Evolutionary conservation across 176 grass and related monocot genomes (phyloP).

Genomic region (Oryza australiensis): DNA sequence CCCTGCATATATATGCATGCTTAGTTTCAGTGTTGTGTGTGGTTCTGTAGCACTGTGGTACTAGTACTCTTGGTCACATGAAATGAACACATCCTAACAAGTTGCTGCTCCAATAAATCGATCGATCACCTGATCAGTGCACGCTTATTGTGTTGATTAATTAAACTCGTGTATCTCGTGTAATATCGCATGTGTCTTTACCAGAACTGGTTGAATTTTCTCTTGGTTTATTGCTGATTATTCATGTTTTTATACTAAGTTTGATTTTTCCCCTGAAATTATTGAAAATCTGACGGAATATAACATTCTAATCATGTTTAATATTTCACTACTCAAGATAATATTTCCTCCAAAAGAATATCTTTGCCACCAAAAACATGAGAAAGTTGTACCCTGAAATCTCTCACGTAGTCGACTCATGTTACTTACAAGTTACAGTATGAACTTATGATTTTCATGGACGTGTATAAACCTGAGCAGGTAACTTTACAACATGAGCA

Average conservation of each 20-base stretch:
- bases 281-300: neutral
- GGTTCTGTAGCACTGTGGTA: neutral
- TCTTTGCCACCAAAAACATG: neutral
- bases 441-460: neutral
- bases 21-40: neutral
- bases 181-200: neutral
- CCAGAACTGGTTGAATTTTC: neutral
- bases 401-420: neutral
- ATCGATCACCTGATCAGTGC: neutral
- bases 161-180: neutral
- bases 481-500: constrained; percentile 32
- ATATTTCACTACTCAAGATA: neutral
- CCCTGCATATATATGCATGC: neutral
- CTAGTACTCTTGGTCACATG: constrained; percentile 7
- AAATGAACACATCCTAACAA: constrained; percentile 6
- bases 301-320: neutral
- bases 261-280: neutral
- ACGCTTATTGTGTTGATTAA: neutral
- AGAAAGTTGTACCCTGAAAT: neutral
- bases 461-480: neutral
- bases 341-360: neutral
- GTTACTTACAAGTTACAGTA: neutral
- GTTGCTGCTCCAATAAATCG: neutral
- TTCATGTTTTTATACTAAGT: too few species aligned
- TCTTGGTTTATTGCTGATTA: neutral